Percentiles rank a stretch among this genome's conserved stretches.
These are phyloP conservation scores for Trifolium pratense DNA, from an alignment of 306 rosid genomes.

Conservation along the genomic window DNA sequence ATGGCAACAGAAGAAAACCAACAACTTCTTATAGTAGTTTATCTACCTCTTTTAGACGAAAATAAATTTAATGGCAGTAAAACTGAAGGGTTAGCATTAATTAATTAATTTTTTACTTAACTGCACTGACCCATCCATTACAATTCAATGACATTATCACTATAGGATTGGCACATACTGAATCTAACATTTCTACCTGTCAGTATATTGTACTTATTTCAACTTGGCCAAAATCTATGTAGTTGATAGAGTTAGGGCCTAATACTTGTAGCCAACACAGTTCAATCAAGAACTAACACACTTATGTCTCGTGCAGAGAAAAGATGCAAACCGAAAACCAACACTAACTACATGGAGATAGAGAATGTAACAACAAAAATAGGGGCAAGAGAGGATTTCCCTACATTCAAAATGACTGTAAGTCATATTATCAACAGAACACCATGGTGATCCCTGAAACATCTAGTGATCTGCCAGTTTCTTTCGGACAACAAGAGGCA, in stretches of 20 bases:
- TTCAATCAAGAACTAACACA: slow-evolving; percentile 18
- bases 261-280: not conserved
- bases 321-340: not conserved
- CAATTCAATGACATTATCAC: not conserved
- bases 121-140: not conserved
- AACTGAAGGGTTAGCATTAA: not conserved
- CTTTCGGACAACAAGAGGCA: not conserved
- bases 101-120: not conserved
- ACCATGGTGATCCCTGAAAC: not conserved
- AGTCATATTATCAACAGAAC: slow-evolving; percentile 1
- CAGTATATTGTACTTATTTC: not conserved
- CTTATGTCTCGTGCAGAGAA: not conserved
- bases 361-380: not conserved
- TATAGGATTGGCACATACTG: not conserved
- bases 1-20: slow-evolving; percentile 23
- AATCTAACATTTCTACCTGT: not conserved
- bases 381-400: not conserved
- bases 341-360: not conserved
- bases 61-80: not conserved
- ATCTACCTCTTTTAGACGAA: not conserved
- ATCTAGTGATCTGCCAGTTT: slow-evolving; percentile 4
- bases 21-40: not conserved
- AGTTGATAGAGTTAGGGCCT: not conserved
- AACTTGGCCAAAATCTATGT: not conserved
- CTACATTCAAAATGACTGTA: not conserved